These are phyloP conservation scores for Bisporella sp. DNA, from an alignment of 2,329 filamentous ascomycete species.

Conservation along the genomic window DNA sequence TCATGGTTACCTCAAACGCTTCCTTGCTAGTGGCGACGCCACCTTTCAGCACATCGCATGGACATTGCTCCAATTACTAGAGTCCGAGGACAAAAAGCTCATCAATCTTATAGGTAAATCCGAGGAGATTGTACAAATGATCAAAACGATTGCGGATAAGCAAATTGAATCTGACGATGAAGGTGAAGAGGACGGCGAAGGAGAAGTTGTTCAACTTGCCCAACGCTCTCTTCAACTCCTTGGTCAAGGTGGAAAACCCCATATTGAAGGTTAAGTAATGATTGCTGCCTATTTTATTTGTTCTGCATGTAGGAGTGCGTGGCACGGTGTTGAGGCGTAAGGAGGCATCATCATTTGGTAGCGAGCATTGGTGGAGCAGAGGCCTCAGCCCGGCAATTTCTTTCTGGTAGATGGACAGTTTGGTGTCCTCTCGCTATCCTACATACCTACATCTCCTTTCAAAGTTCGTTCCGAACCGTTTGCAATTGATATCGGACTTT, in stretches of 20 bases:
- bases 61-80: conserved; percentile 90
- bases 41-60: conserved; percentile 99
- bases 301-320: conserved; percentile 25
- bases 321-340: conserved; percentile 28
- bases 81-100: conserved; percentile 88
- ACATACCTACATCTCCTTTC: conserved; percentile 16
- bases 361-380: conserved; percentile 29
- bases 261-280: conserved; percentile 64
- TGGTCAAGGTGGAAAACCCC: conserved; percentile 67
- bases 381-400: conserved; percentile 13
- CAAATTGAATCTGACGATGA: conserved; percentile 83
- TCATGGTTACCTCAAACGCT: conserved; percentile 88
- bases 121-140: conserved; percentile 86
- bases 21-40: conserved; percentile 87
- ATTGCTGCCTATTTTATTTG: conserved; percentile 16
- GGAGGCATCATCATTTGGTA: conserved; percentile 23
- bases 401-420: conserved; percentile 11
- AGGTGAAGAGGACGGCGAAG: conserved; percentile 82
- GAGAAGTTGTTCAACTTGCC: conserved; percentile 85
- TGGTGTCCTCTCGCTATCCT: conserved; percentile 10
- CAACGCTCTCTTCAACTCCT: conserved; percentile 84
- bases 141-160: conserved; percentile 83
- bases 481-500: conserved; percentile 20
- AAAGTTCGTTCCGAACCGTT: conserved; percentile 21
- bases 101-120: conserved; percentile 83